Base-by-base conservation (phyloP, 331 rosid genomes). In the Dryas integrifolia region DNA sequence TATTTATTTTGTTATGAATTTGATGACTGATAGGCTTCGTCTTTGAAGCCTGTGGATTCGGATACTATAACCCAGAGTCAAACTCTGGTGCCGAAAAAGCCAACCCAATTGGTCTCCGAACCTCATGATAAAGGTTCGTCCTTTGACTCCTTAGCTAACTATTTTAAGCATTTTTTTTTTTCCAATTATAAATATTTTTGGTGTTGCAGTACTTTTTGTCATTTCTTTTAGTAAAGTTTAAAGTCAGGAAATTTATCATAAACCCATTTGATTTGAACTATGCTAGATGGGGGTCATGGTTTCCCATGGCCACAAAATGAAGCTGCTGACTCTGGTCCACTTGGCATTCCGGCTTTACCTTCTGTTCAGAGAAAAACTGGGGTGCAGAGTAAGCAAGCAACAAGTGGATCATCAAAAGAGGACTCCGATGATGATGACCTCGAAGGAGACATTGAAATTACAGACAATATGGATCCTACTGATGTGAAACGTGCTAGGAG, bases 341-440 rank as follows among this genome's bases (percentile, higher is more conserved):
- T 69, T 70, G 85, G 62, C 8, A 55, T 74, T 55, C 80, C 79
- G 11, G 85, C 79, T 18, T 83, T 79, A 67, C 88, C 90, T 63
- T 67, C 82, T 65, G 11, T 71, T 51, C 81, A 70, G 65, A 78
- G 50, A 56, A 86, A 79, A 63, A 53, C 66, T 7, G 81, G 35
- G 47, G 16, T 70, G 38, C 89, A 44, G 64, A 69, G 73, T 66
- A 79, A 26, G 50, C 90, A 83, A 73, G 59, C 90, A 67, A 81
- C 88, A 0, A 86, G 90, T 55, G 90, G 88, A 81, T 86, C 90
- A 10, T 86, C 90, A 14, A 83, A 81, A 62, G 90, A 86, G 10
- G 88, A 86, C 39, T 86, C 90, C 0, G 90, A 86, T 55, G 88
- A 86, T 70, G 90, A 86, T 79, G 90, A 86, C 1, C 82, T 83